These are phyloP conservation scores for Begonia loranthoides DNA, from an alignment of 306 rosid genomes.

Conservation along the genomic window DNA sequence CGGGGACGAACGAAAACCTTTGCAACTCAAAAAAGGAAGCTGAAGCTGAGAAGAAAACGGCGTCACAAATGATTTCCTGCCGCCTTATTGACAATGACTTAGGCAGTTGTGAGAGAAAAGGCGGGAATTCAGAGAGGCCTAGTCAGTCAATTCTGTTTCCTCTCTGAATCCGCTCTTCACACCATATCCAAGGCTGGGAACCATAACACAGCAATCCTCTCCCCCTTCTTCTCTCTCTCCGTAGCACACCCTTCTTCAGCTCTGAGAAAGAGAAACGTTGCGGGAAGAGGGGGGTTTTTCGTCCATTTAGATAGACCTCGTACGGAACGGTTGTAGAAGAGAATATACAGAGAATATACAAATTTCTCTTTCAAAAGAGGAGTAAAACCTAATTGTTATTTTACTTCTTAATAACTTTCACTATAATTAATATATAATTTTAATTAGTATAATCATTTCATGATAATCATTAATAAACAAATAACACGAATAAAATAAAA, in stretches of 20 bases:
- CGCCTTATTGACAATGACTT: background rate
- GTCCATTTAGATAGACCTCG: constrained; percentile 15
- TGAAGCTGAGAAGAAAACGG: constrained; percentile 21
- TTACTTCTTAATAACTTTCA: too few species aligned
- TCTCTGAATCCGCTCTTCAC: constrained; percentile 21
- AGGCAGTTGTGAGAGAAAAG: constrained; percentile 9
- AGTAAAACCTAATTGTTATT: too few species aligned
- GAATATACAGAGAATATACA: constrained; percentile 80
- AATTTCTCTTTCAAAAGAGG: background rate
- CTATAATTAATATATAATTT: too few species aligned
- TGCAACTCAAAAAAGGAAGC: constrained; percentile 20
- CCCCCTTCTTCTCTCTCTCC: constrained; percentile 3
- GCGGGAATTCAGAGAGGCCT: constrained; percentile 28
- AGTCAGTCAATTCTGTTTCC: constrained; percentile 25
- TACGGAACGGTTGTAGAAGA: constrained; percentile 10
- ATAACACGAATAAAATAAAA: too few species aligned
- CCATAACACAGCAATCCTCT: constrained; percentile 24
- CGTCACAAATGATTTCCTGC: constrained; percentile 7
- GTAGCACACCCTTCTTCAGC: background rate
- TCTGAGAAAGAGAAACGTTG: constrained; percentile 4
- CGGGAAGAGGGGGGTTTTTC: constrained; percentile 13
- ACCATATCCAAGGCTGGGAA: constrained; percentile 24
- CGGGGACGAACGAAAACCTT: constrained; percentile 14
- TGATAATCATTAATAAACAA: too few species aligned
- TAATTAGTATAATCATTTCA: too few species aligned